Conservation (phyloP, 148 eudicot species). For the Cornus suecica region DNA sequence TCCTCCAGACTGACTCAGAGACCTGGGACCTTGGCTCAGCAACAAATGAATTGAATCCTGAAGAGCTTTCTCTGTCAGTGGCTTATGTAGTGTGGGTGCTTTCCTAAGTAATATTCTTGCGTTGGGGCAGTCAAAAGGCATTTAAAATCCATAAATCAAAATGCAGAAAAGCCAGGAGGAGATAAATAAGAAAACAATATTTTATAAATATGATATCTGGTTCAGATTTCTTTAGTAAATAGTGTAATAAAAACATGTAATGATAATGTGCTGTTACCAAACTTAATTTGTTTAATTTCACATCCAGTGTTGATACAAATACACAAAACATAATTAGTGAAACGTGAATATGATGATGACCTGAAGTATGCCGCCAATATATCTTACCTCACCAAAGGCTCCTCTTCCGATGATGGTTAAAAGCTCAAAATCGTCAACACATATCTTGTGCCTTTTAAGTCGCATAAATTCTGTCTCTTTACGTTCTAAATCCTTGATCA, state of each 20-base stretch:
- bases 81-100: too few relatives aligned
- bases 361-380: not conserved
- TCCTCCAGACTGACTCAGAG: too few relatives aligned
- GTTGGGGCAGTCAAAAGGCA: too few relatives aligned
- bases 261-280: not conserved
- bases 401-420: conserved; percentile 94
- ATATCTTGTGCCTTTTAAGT: conserved; percentile 83
- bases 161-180: not conserved
- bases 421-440: conserved; percentile 91
- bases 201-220: not conserved
- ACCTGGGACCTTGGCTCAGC: too few relatives aligned
- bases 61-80: too few relatives aligned
- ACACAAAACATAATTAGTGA: not conserved
- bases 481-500: conserved; percentile 85
- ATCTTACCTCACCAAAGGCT: conserved; percentile 95
- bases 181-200: not conserved
- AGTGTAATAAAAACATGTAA: not conserved
- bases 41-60: too few relatives aligned
- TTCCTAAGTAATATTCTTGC: too few relatives aligned
- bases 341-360: not conserved
- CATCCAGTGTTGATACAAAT: not conserved
- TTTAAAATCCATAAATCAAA: too few relatives aligned
- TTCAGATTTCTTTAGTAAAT: not conserved
- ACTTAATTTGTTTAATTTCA: not conserved
- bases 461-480: conserved; percentile 96